Conservation (phyloP, 257 asterid genomes). For the Solanum ossicruentum region DNA sequence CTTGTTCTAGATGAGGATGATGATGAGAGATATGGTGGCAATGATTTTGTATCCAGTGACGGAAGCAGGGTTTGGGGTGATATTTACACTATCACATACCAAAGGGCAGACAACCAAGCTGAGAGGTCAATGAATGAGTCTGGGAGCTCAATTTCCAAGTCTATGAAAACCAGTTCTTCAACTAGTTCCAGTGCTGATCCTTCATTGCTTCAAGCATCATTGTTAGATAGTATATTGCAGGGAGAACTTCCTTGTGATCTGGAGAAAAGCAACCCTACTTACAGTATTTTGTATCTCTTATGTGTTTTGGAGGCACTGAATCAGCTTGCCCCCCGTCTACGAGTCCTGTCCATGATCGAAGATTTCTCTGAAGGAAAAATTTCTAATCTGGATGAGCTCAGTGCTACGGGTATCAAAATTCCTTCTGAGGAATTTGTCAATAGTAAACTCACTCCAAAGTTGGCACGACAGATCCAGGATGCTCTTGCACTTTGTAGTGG, state of each 20-base stretch:
- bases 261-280: conserved; percentile 82
- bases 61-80: conserved; percentile 85
- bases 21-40: conserved; percentile 60
- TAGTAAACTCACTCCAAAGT: conserved; percentile 83
- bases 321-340: conserved; percentile 84
- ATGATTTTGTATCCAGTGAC: conserved; percentile 67
- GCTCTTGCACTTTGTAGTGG: conserved; percentile 97
- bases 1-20: conserved; percentile 76
- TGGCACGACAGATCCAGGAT: conserved; percentile 91
- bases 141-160: conserved; percentile 42
- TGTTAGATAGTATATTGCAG: conserved; percentile 81
- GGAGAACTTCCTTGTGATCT: conserved; percentile 93
- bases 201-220: conserved; percentile 34
- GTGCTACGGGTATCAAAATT: conserved; percentile 37
- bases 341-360: conserved; percentile 42
- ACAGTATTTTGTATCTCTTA: conserved; percentile 66
- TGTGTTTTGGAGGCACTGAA: conserved; percentile 83
- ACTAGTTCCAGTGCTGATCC: conserved; percentile 26
- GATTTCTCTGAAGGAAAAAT: conserved; percentile 66
- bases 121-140: conserved; percentile 49
- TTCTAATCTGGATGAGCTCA: conserved; percentile 34
- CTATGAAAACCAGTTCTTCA: conserved; percentile 46
- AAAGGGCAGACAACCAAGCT: conserved; percentile 56
- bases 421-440: conserved; percentile 57
- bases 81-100: conserved; percentile 79